phyloP scores from a whole-genome alignment of 768 basidiomycete species.

The Pleurotus tuber-regium region DNA sequence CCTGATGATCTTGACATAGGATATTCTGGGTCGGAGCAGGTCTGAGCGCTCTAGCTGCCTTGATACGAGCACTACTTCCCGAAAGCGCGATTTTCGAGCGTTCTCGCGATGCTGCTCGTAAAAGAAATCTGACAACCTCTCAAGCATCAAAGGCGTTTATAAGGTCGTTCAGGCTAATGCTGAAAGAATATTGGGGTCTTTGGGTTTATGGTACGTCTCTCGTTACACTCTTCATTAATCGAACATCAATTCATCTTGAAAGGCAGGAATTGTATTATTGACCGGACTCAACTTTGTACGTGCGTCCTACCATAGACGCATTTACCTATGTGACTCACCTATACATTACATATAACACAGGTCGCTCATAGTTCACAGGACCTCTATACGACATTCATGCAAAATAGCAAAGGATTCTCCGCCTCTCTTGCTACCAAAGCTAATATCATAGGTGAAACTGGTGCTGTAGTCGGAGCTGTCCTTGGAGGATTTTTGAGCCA shows the following conservation, averaged over 20 bases:
- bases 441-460: slow-evolving; percentile 51
- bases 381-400: slow-evolving; percentile 58
- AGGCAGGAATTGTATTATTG: slow-evolving; percentile 10
- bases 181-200: slow-evolving; percentile 57
- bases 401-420: slow-evolving; percentile 47
- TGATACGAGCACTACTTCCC: slow-evolving; percentile 50
- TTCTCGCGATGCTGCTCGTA: too few relatives aligned
- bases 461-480: slow-evolving; percentile 37
- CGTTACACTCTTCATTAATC: background rate
- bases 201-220: slow-evolving; percentile 46
- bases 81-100: slow-evolving; percentile 57
- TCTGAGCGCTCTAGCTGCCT: slow-evolving; percentile 49
- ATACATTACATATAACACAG: background rate
- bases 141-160: slow-evolving; percentile 53
- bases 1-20: background rate
- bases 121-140: slow-evolving; percentile 26
- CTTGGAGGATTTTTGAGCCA: slow-evolving; percentile 57
- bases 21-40: slow-evolving; percentile 62
- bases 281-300: slow-evolving; percentile 15
- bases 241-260: background rate
- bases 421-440: slow-evolving; percentile 47
- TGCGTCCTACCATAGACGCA: background rate
- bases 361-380: slow-evolving; percentile 29
- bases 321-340: background rate
- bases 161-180: slow-evolving; percentile 51